Conservation (phyloP, 1,284 basidiomycete genomes). For the Singerocomus inundabilis region DNA sequence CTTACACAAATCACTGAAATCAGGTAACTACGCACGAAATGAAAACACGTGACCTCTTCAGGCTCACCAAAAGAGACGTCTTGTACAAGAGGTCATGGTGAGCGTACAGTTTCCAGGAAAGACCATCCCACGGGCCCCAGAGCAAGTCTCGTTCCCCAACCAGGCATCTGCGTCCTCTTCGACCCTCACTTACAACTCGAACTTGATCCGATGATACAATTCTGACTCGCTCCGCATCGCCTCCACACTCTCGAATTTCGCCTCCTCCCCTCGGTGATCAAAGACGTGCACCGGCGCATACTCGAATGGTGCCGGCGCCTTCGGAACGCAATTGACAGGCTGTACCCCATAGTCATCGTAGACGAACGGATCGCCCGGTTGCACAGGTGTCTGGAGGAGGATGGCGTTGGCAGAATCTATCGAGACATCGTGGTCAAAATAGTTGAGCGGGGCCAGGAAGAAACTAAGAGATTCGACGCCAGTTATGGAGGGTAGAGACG, state of each 20-base stretch:
- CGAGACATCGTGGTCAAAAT: slow-evolving; percentile 60
- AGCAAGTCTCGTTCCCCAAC: not conserved
- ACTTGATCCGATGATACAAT: slow-evolving; percentile 42
- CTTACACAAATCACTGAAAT: too few relatives aligned
- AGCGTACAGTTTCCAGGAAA: not conserved
- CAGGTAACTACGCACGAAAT: too few relatives aligned
- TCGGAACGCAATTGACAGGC: slow-evolving; percentile 47
- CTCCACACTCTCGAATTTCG: slow-evolving; percentile 34
- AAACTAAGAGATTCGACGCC: slow-evolving; percentile 39
- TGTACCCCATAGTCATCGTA: slow-evolving; percentile 55
- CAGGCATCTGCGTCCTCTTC: not conserved
- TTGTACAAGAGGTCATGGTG: too few relatives aligned
- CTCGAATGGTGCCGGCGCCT: slow-evolving; percentile 41
- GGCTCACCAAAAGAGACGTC: too few relatives aligned
- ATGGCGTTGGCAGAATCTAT: slow-evolving; percentile 58
- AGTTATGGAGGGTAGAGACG: not conserved
- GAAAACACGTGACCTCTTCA: too few relatives aligned
- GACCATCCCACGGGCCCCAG: not conserved
- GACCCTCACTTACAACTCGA: slow-evolving; percentile 27
- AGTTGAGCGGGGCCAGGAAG: slow-evolving; percentile 61
- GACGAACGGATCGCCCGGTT: slow-evolving; percentile 40
- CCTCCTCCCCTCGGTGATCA: slow-evolving; percentile 38
- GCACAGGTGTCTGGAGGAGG: slow-evolving; percentile 42
- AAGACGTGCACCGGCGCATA: slow-evolving; percentile 39
- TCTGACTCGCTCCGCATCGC: slow-evolving; percentile 44